These are phyloP conservation scores for Avicennia marina DNA, from an alignment of 257 asterid genomes.

Conservation along the genomic window DNA sequence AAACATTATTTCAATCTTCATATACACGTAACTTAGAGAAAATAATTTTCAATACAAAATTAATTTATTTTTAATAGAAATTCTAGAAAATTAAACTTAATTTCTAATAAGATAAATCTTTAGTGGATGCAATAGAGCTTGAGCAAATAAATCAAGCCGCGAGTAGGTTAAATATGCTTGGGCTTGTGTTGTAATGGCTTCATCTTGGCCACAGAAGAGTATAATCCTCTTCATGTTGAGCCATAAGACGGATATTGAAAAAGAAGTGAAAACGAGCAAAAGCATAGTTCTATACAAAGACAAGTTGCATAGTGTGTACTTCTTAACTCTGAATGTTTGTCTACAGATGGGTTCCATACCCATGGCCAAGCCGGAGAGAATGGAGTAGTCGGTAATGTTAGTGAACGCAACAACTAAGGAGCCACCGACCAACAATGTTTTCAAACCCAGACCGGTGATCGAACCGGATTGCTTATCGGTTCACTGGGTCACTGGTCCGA, in stretches of 20 bases:
- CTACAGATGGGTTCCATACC: conserved; percentile 91
- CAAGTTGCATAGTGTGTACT: conserved; percentile 48
- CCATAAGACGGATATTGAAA: conserved; percentile 68
- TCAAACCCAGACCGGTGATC: no score
- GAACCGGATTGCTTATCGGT: no score
- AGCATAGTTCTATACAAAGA: conserved; percentile 59
- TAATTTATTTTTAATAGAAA: no score
- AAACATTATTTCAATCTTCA: no score
- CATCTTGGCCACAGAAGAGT: conserved; percentile 54
- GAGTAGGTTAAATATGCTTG: conserved; percentile 52
- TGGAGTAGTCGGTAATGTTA: conserved; percentile 70
- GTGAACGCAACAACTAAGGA: conserved; percentile 69
- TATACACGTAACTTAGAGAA: no score
- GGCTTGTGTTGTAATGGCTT: conserved; percentile 53
- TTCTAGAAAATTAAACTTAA: no score
- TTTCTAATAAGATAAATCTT: conserved; percentile 61
- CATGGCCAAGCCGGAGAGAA: conserved; percentile 77
- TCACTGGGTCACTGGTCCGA: no score
- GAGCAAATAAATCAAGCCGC: conserved; percentile 57
- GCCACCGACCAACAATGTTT: conserved; percentile 85
- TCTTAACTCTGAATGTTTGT: conserved; percentile 74
- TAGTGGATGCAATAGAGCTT: conserved; percentile 60
- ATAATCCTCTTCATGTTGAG: conserved; percentile 51
- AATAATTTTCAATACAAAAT: no score
- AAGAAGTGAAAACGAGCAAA: conserved; percentile 45